phyloP scores from a whole-genome alignment of 148 eudicot species.

The Pouteria glomerata region DNA sequence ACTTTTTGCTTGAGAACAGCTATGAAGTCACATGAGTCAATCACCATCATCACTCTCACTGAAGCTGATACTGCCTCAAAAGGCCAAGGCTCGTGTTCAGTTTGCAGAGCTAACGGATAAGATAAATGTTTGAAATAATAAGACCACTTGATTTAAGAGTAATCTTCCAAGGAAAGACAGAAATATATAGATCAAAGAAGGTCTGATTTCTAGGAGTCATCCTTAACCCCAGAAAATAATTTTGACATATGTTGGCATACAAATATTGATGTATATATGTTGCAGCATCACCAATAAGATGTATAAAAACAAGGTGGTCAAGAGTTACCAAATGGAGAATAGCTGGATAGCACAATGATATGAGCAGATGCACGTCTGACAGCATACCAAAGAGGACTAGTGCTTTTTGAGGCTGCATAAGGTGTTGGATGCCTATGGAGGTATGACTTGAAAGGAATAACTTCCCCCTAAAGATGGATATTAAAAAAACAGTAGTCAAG shows the following conservation, averaged over 20 bases:
- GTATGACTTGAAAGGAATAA: slow-evolving; percentile 66
- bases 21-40: background rate
- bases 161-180: background rate
- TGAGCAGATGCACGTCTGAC: slow-evolving; percentile 93
- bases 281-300: background rate
- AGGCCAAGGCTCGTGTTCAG: too few relatives aligned
- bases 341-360: slow-evolving; percentile 83
- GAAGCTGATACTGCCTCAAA: background rate
- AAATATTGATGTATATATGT: background rate
- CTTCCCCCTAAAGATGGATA: slow-evolving; percentile 58
- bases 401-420: slow-evolving; percentile 63
- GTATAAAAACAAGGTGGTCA: background rate
- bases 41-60: background rate
- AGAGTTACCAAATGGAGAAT: slow-evolving; percentile 85
- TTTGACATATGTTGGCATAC: background rate
- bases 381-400: slow-evolving; percentile 83
- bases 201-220: background rate
- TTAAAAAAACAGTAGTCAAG: slow-evolving; percentile 2
- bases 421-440: slow-evolving; percentile 81
- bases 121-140: background rate
- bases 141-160: background rate
- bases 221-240: background rate
- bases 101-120: too few relatives aligned
- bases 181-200: background rate
- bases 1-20: background rate